Base-by-base conservation (phyloP, 2,329 filamentous ascomycete genomes). In the Akanthomyces uredinophilus region DNA sequence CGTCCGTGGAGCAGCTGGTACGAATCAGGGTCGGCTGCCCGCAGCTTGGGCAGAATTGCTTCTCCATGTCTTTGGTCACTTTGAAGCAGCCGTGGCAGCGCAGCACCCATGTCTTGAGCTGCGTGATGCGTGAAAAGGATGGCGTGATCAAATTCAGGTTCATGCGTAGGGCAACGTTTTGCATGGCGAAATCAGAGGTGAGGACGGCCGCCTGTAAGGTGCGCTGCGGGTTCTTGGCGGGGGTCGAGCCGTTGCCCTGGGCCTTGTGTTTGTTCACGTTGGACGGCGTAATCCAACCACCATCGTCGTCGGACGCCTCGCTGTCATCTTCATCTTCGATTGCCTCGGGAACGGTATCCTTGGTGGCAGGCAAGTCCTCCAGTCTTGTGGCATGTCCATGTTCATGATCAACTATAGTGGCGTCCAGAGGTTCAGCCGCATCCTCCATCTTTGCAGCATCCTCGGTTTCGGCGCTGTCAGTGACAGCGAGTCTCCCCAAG, bases 161-260 rank as follows among this genome's bases (percentile, higher is more conserved):
- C 80, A 98, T 96, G 68, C 96, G 91, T 5, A 99, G 83, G 2
- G 95, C 85, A 8, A 98, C 92, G 73, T 98, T 98, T 78, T 98
- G 94, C 91, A 99, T 96, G 61, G 95, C 94, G 76, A 91, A 98
- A 79, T 99, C 95, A 61, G 90, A 92, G 1, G 95, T 98, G 71
- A 98, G 88, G 50, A 94, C 87, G n/a, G 92, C 94, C 18, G 91
- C 91, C 75, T 96, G 88, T 68, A 97, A 88, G 14, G 85, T 86
- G 65, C 84, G 84, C 41, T 84, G 81, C 60, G 85, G 80, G 1
- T 81, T 73, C 63, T 80, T 74, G 54, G 81, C 76, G 46, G 81
- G 76, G 22, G 79, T 74, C 1, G 79, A 74, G 6, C 76, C 67
- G 54, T 70, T 69, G 22, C 80, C 76, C 68, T 94, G 84, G 63